Evolutionary conservation across 2,329 filamentous ascomycete genomes (phyloP), one percentile per base, ranked within the genome.

Genomic region (Apiospora sp.): DNA sequence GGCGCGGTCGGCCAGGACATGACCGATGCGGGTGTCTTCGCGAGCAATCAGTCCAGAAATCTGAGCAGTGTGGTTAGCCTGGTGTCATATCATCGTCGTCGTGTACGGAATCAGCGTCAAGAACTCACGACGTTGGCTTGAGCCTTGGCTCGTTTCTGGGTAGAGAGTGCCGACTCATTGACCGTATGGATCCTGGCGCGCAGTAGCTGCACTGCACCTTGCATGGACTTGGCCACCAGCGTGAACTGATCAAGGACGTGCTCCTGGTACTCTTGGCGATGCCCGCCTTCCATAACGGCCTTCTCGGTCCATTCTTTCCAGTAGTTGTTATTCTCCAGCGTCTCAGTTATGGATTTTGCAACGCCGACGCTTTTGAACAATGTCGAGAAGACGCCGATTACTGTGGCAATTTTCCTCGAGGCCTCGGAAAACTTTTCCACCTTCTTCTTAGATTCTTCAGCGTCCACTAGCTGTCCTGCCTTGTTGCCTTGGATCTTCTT

Each of bases 1-100:
- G 1, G 77, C 71, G n/a, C 76, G 76, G 8, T 72, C 72, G 2
- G 77, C 75, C 44, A 77, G 3, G 51, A n/a, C 10, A 7, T 73
- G 72, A 19, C 68, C 19, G 13, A 69, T 19, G 34, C 51, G 27
- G 10, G 61, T 69, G 34, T 71, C 70, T 37, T 69, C 70, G 8
- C 67, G 70, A 13, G 58, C 37, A 37, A 72, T 64, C 30, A 72
- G 27, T 1, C 58, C 71, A 14, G 70, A 54, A 22, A 71, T 30
- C 70, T 71, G 30, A 6, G 30, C 1, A 19, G 1, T 14, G 2
- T 44, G 2, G 41, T 44, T 44, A 68, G 43, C n/a, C 3, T 4
- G n/a, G 12, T 16, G 14, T 44, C 22, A 13, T 1, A 27, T 24
- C 6, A 22, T 16, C 1, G 8, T 61, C 7, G 24, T 27, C 41